Evolutionary conservation across 768 basidiomycete species (phyloP).

Genomic region (Hygrophoropsis aurantiaca): DNA sequence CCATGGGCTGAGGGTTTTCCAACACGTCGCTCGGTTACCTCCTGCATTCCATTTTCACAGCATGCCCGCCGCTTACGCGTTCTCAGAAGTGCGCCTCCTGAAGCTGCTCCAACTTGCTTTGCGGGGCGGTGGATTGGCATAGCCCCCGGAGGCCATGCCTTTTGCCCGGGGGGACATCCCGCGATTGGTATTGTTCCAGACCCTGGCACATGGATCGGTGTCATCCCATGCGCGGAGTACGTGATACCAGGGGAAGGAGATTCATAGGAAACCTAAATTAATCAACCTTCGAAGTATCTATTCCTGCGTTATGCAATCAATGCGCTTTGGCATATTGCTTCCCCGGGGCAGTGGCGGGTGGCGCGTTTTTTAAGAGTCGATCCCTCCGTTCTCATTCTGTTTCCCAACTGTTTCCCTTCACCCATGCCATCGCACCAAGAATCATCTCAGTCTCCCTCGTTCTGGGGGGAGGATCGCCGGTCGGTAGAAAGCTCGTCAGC

Average conservation of each 20-base stretch:
- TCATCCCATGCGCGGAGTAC: background rate
- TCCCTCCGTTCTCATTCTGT: conserved; percentile 4
- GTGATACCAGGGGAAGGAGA: conserved; percentile 31
- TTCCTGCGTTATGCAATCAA: too few relatives aligned
- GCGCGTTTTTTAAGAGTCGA: conserved; percentile 21
- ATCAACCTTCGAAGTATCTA: conserved; percentile 1
- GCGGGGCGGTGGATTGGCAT: conserved; percentile 18
- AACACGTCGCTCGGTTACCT: too few relatives aligned
- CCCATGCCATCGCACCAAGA: conserved; percentile 19
- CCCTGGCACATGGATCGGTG: background rate
- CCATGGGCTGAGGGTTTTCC: background rate
- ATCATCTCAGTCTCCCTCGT: conserved; percentile 12
- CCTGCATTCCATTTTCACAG: too few relatives aligned
- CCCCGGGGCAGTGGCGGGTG: conserved; percentile 9
- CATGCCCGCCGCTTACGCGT: too few relatives aligned
- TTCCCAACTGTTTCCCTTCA: background rate
- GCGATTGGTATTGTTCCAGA: background rate
- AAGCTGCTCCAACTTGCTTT: too few relatives aligned
- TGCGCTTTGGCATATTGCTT: conserved; percentile 14
- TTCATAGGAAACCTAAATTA: conserved; percentile 18
- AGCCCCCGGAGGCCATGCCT: conserved; percentile 15
- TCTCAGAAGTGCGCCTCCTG: too few relatives aligned
- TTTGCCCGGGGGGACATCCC: background rate
- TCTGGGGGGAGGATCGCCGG: too few relatives aligned
- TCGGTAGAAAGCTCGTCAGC: too few relatives aligned